Percentiles rank a stretch among this genome's conserved stretches.
Conservation (phyloP, 345 rosid genomes). For the Sapria himalayana region DNA sequence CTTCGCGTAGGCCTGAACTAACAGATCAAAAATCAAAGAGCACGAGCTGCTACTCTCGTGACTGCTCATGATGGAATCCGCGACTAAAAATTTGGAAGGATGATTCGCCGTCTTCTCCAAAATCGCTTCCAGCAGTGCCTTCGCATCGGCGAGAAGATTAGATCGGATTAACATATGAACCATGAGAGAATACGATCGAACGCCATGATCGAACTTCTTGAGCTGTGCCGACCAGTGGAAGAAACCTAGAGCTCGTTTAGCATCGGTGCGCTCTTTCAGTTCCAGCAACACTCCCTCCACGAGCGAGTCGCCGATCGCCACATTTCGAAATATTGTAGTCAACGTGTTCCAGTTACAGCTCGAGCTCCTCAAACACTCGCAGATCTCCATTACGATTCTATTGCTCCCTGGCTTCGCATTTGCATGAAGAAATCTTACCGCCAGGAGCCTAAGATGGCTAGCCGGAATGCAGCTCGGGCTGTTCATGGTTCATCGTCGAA, state of each 20-base stretch:
- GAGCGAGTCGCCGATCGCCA: slow-evolving; percentile 19
- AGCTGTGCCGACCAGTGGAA: slow-evolving; percentile 54
- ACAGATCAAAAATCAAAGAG: slow-evolving; percentile 40
- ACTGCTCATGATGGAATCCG: slow-evolving; percentile 27
- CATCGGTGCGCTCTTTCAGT: slow-evolving; percentile 37
- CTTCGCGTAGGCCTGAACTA: slow-evolving; percentile 52
- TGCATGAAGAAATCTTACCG: too few relatives aligned
- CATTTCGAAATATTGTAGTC: slow-evolving; percentile 16
- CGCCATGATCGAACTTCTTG: slow-evolving; percentile 23
- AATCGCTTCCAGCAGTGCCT: slow-evolving; percentile 35
- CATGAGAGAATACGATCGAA: slow-evolving; percentile 27
- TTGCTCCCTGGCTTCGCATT: too few relatives aligned
- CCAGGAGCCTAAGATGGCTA: too few relatives aligned
- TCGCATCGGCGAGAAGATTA: slow-evolving; percentile 37
- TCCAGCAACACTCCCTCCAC: slow-evolving; percentile 30
- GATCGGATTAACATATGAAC: slow-evolving; percentile 41
- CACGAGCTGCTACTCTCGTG: slow-evolving; percentile 20
- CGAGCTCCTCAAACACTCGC: too few relatives aligned
- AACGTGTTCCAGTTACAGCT: slow-evolving; percentile 40
- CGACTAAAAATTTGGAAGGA: slow-evolving; percentile 13
- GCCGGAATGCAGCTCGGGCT: too few relatives aligned
- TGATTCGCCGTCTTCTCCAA: slow-evolving; percentile 12
- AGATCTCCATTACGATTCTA: too few relatives aligned
- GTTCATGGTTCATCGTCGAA: too few relatives aligned
- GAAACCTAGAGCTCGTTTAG: slow-evolving; percentile 47